Percentiles rank a stretch among this genome's conserved stretches.
These are phyloP conservation scores for Colletotrichum horii DNA, from an alignment of 2,329 filamentous ascomycete species.

Conservation along the genomic window DNA sequence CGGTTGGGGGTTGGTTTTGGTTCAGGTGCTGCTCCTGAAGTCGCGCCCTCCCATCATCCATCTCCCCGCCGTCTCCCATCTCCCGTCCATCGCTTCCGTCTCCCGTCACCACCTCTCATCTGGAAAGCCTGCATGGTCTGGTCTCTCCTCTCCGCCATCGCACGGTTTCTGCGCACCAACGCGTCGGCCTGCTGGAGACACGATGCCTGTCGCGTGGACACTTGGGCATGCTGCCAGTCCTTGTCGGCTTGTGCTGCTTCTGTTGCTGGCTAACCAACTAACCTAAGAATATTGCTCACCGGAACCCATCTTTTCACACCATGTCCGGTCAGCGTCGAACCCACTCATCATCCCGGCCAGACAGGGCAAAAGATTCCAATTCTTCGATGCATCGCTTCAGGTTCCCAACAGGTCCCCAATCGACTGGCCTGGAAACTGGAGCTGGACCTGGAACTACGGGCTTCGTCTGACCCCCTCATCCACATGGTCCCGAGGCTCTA, in stretches of 20 bases:
- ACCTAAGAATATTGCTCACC: neutral
- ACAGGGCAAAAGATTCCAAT: constrained; percentile 4
- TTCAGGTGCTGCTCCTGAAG: neutral
- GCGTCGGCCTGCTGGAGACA: neutral
- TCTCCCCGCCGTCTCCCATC: neutral
- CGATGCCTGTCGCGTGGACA: constrained; percentile 10
- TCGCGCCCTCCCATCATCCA: neutral
- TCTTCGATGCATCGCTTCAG: constrained; percentile 5
- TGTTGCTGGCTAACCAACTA: neutral
- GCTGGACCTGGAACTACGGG: constrained; percentile 9
- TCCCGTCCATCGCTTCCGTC: neutral
- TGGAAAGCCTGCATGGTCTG: neutral
- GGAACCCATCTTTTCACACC: neutral
- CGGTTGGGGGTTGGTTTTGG: neutral
- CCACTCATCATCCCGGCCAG: neutral
- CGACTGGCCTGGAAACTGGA: constrained; percentile 13
- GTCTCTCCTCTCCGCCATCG: neutral
- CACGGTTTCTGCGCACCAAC: constrained; percentile 1
- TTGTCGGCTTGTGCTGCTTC: neutral
- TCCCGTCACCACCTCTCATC: neutral
- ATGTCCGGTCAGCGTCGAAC: neutral
- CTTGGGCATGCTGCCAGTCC: neutral
- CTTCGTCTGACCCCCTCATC: constrained; percentile 17
- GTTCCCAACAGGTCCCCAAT: neutral
- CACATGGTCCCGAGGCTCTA: constrained; percentile 13